Evolutionary conservation across 345 rosid species (phyloP), one percentile per base, ranked within the genome.

Genomic region (Excoecaria agallocha): DNA sequence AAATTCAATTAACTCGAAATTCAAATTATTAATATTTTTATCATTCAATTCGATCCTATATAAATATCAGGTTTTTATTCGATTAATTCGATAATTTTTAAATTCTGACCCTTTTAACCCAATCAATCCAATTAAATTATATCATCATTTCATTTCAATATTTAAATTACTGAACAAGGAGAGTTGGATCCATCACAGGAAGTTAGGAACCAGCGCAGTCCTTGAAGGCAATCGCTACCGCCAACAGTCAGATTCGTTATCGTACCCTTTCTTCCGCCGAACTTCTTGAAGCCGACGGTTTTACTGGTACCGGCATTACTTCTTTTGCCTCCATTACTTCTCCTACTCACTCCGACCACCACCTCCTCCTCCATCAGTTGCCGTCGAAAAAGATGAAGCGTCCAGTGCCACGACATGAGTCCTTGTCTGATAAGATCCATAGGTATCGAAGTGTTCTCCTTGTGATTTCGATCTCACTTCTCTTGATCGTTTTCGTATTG

Each of bases 191-290:
- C 96, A 74, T 75, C 76, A 66, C 89, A 83, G 90, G n/a, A n/a
- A n/a, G n/a, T n/a, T n/a, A n/a, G n/a, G 94, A 93, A 58, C 85
- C 86, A 74, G 74, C 84, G 79, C 89, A 77, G 80, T 85, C 96
- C 86, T 71, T 87, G 74, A 90, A 87, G 87, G 39, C 82, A 72
- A 87, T 89, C 79, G 69, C 91, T 79, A 49, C 92, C 49, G 35
- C 73, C 39, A 89, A 88, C 91, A 97, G 97, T 77, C 91, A 89
- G 91, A 90, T 95, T 86, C 96, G 99, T 20, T 91, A 90, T 88
- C 89, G 96, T 70, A 79, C 97, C 59, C 94, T 80, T 50, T 74
- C 78, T 60, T 79, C 78, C 43, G 50, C 78, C 7, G 75, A 70
- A n/a, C 82, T 74, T 8, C 74, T 64, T 35, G 74, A 63, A 8